Evolutionary conservation across 352 stramenopile species (phyloP).

Genomic region (Pythium vanterpoolii): DNA sequence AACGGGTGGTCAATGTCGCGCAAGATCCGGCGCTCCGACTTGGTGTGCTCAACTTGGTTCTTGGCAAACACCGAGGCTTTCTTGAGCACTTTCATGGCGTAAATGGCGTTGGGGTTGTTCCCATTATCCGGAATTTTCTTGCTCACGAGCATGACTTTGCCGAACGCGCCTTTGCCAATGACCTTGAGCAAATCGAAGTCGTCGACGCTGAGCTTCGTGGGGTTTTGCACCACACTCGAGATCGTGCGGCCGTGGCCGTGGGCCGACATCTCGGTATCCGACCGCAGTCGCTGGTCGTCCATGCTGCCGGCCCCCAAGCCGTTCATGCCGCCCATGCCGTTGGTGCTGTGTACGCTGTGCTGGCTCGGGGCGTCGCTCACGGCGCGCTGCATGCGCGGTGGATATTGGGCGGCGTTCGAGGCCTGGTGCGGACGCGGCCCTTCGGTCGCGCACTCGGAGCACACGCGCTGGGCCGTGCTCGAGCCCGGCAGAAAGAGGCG

Average conservation of each 20-base stretch:
- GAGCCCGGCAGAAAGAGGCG: slow-evolving; percentile 79
- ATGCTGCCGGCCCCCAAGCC: neutral
- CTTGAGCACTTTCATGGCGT: slow-evolving; percentile 94
- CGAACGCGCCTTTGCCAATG: slow-evolving; percentile 94
- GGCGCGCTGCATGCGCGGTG: slow-evolving; percentile 46
- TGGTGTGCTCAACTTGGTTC: slow-evolving; percentile 93
- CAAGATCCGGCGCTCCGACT: slow-evolving; percentile 88
- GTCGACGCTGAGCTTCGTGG: slow-evolving; percentile 77
- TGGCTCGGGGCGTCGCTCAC: slow-evolving; percentile 49
- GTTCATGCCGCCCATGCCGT: no score
- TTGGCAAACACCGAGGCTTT: slow-evolving; percentile 91
- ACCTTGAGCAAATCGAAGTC: slow-evolving; percentile 96
- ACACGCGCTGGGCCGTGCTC: slow-evolving; percentile 86
- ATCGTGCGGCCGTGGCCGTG: slow-evolving; percentile 37
- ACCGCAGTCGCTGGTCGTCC: slow-evolving; percentile 44
- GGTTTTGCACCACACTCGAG: slow-evolving; percentile 31
- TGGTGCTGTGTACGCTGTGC: no score
- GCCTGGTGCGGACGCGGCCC: slow-evolving; percentile 59
- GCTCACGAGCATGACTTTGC: slow-evolving; percentile 95
- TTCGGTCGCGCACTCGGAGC: slow-evolving; percentile 83
- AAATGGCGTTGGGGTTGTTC: slow-evolving; percentile 77
- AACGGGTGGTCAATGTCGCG: slow-evolving; percentile 92
- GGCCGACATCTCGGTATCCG: slow-evolving; percentile 80
- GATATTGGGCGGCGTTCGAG: slow-evolving; percentile 8
- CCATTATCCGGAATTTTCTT: slow-evolving; percentile 83